Base-by-base conservation (phyloP, 352 stramenopile genomes). In the Pilasporangium apinafurcum region DNA sequence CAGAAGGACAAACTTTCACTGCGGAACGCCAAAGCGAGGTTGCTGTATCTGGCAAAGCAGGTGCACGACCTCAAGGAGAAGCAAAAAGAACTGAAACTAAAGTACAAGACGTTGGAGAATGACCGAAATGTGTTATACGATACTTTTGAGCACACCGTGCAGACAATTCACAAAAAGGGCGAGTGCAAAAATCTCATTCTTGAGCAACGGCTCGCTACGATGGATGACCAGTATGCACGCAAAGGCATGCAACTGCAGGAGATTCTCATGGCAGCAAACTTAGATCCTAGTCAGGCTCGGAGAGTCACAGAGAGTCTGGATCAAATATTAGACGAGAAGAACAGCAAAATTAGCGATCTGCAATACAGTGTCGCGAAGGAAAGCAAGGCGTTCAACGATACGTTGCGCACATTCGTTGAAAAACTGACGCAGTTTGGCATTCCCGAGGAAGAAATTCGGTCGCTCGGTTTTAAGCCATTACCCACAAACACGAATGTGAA, bases 1-100 rank as follows among this genome's bases (percentile, higher is more conserved):
- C 74, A 95, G 26, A 97, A 97, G 48, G 92, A 98, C 57, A 74
- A 91, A 53, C 60, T 96, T 24, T 94, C 77, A 28, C 66, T 98
- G 14, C 62, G 77, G 8, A 95, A 97, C 42, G 86, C 86, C 18
- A 94, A 91, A 37, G 82, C 90, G 9, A 59, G 89, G 14, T 64
- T 97, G n/a, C 55, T 82, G 5, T 76, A 80, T 20, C 62, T 96
- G 2, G 67, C 78, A 5, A 59, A 88, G 41, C 68, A 96, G 47
- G 59, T 93, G 3, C 53, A 77, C 18, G 53, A 77, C 3, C 64
- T 95, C 10, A 68, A 76, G 13, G 54, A 74, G 31, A 60, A 66
- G 18, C 72, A 97, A 51, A 44, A 58, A 1, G 65, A 85, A 16
- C 65, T 97, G 31, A 69, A 85, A 25, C 54, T 62, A 25, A 72